Percentiles rank a stretch among this genome's conserved stretches.
phyloP scores from a whole-genome alignment of 139 green algal genomes.

The Mychonastes homosphaera region DNA sequence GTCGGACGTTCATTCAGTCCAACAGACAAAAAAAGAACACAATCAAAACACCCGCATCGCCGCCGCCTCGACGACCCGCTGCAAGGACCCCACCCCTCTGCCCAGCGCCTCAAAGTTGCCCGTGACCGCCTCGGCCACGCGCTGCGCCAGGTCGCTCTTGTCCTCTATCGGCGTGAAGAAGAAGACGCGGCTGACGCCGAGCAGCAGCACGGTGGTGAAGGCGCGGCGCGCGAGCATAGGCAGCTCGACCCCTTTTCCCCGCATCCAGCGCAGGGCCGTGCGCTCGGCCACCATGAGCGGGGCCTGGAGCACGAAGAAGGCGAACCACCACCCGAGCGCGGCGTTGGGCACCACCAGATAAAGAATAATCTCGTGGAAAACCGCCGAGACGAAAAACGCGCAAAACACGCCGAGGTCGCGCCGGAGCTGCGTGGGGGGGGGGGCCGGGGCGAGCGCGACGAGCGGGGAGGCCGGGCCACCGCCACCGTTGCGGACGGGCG shows the following conservation, averaged over 20 bases:
- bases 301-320: constrained; percentile 10
- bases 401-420: constrained; percentile 2
- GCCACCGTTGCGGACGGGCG: constrained; percentile 9
- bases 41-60: no score
- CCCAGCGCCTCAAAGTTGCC: no score
- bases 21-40: no score
- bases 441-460: neutral
- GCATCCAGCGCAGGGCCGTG: neutral
- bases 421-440: neutral
- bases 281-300: constrained; percentile 13
- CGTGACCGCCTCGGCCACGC: neutral
- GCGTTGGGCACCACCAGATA: neutral
- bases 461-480: neutral
- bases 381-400: constrained; percentile 12
- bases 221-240: constrained; percentile 1
- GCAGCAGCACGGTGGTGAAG: neutral
- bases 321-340: constrained; percentile 3
- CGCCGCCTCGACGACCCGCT: no score
- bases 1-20: no score
- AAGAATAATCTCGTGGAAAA: neutral
- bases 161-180: constrained; percentile 4
- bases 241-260: neutral
- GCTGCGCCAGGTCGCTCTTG: neutral
- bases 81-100: no score
- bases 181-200: neutral